A percentile compares a stretch with the other conserved stretches of the same genome.
phyloP scores from a whole-genome alignment of 2,329 filamentous ascomycete species.

The Chaetomium sp. region DNA sequence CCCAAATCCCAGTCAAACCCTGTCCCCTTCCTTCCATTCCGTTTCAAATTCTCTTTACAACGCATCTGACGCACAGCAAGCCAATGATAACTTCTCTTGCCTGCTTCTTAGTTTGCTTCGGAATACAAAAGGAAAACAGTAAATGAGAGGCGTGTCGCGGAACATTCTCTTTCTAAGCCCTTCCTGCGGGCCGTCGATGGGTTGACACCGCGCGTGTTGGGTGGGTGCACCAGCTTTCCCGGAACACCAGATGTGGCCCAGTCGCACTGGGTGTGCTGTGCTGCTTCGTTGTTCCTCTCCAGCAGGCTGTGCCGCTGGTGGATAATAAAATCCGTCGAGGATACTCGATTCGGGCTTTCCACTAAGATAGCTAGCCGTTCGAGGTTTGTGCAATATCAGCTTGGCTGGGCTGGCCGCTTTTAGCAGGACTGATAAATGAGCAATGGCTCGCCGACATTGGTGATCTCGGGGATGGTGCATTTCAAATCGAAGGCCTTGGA shows the following conservation, averaged over 20 bases:
- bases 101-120: neutral
- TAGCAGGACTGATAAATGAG: constrained; percentile 73
- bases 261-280: too few relatives aligned
- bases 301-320: neutral
- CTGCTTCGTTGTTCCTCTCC: constrained; percentile 4
- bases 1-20: too few relatives aligned
- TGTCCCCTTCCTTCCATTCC: neutral
- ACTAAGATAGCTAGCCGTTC: too few relatives aligned
- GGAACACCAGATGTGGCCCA: too few relatives aligned
- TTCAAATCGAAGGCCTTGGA: constrained; percentile 98
- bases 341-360: too few relatives aligned
- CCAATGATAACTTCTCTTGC: neutral
- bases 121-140: constrained; percentile 5
- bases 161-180: constrained; percentile 4
- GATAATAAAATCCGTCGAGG: too few relatives aligned
- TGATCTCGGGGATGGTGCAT: constrained; percentile 98
- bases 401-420: neutral
- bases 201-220: too few relatives aligned
- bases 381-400: neutral
- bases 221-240: too few relatives aligned
- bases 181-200: neutral
- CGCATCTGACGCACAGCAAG: neutral
- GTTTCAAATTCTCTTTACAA: neutral
- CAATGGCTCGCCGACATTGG: constrained; percentile 92
- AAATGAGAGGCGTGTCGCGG: constrained; percentile 14